phyloP scores from a whole-genome alignment of 148 eudicot genomes.

The Amaranthus palmeri region DNA sequence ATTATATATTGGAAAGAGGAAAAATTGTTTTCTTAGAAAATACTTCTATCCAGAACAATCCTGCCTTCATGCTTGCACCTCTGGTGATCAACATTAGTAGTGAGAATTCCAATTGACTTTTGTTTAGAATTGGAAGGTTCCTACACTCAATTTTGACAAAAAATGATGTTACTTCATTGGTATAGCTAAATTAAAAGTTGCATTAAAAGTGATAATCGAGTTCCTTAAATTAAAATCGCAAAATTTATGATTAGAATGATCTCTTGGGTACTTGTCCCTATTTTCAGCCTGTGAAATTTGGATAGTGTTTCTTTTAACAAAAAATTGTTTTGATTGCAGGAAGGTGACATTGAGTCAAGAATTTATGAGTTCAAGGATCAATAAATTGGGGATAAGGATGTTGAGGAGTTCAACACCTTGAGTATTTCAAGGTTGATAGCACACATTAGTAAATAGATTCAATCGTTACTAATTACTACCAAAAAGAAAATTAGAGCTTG shows the following conservation, averaged over 20 bases:
- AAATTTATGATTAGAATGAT: no score
- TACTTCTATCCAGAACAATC: no score
- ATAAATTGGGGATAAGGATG: conserved; percentile 27
- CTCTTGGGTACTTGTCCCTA: no score
- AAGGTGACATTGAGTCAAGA: conserved; percentile 58
- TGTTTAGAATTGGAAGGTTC: no score
- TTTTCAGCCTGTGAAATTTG: no score
- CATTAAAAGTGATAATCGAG: background rate
- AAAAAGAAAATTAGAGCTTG: conserved; percentile 50
- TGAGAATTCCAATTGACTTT: no score
- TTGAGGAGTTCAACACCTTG: conserved; percentile 37
- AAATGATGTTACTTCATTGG: background rate
- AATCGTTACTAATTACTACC: conserved; percentile 56
- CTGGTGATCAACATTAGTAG: no score
- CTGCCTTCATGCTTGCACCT: no score
- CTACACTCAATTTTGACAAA: no score
- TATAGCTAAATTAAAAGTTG: background rate
- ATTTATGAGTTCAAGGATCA: conserved; percentile 44
- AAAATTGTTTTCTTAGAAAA: no score
- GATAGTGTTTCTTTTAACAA: background rate
- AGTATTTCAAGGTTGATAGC: conserved; percentile 44
- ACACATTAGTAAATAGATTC: conserved; percentile 61
- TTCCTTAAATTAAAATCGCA: background rate
- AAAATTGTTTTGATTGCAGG: conserved; percentile 43
- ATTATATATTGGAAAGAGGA: no score